phyloP scores from a whole-genome alignment of 225 moss, liverwort and hornwort species.

The Sphagnum contortum region DNA sequence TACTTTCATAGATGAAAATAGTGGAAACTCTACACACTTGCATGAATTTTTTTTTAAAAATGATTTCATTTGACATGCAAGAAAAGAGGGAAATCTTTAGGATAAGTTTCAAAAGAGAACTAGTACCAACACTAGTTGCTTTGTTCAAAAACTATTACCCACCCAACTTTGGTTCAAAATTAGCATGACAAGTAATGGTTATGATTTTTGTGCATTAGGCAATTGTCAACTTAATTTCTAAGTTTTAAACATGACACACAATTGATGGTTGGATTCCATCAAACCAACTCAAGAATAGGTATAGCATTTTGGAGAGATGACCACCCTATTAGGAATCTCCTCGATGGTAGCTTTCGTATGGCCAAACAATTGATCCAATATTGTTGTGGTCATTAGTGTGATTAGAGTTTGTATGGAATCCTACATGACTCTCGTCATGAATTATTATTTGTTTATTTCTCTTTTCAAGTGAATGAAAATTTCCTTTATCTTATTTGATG shows the following conservation, averaged over 20 bases:
- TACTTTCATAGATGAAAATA: too few species aligned
- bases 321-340: conserved; percentile 12
- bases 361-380: conserved; percentile 22
- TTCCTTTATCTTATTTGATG: too few species aligned
- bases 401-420: conserved; percentile 60
- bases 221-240: conserved; percentile 16
- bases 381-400: conserved; percentile 37
- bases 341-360: conserved; percentile 24
- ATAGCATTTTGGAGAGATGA: conserved; percentile 18
- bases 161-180: too few species aligned
- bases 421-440: conserved; percentile 42
- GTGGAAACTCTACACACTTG: too few species aligned
- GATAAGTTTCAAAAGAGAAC: too few species aligned
- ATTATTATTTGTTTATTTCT: conserved; percentile 38
- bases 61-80: too few species aligned
- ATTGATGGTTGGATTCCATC: conserved; percentile 44
- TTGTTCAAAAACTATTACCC: too few species aligned
- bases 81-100: too few species aligned
- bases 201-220: conserved; percentile 32
- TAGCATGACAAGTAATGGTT: too few species aligned
- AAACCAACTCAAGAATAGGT: conserved; percentile 1
- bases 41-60: too few species aligned
- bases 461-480: not conserved
- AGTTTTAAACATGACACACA: conserved; percentile 40
- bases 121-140: too few species aligned